Evolutionary conservation across 768 basidiomycete genomes (phyloP).

Genomic region (Cubamyces sp.): DNA sequence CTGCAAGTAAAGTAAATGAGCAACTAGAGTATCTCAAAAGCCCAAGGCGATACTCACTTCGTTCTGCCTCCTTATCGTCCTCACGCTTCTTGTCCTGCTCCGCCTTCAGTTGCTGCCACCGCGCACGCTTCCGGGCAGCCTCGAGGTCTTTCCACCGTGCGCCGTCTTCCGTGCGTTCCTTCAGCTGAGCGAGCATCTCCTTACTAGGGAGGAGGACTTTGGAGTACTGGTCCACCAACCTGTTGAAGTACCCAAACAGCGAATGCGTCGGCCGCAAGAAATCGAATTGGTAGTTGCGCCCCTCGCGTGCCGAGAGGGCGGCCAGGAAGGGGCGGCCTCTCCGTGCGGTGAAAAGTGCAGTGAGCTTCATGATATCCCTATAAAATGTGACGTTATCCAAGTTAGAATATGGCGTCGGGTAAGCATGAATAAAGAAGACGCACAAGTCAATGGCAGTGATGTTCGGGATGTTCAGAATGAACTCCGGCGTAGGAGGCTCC

Average conservation of each 20-base stretch:
- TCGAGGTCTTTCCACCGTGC: slow-evolving; percentile 82
- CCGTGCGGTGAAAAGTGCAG: slow-evolving; percentile 93
- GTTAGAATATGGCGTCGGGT: background rate
- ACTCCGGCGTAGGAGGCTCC: slow-evolving; percentile 82
- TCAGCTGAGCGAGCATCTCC: slow-evolving; percentile 71
- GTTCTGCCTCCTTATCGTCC: slow-evolving; percentile 92
- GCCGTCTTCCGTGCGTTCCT: slow-evolving; percentile 63
- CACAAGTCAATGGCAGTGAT: slow-evolving; percentile 90
- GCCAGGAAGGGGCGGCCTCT: slow-evolving; percentile 87
- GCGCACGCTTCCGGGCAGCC: slow-evolving; percentile 74
- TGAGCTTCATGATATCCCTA: slow-evolving; percentile 95
- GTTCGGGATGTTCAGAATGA: slow-evolving; percentile 83
- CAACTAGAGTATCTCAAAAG: background rate
- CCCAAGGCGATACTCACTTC: slow-evolving; percentile 54
- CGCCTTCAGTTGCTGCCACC: slow-evolving; percentile 85
- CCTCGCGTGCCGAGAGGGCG: slow-evolving; percentile 84
- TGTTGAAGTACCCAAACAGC: slow-evolving; percentile 95
- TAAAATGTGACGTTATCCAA: background rate
- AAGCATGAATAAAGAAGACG: slow-evolving; percentile 39
- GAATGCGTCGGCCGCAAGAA: slow-evolving; percentile 96
- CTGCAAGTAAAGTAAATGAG: slow-evolving; percentile 40
- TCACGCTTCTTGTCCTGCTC: slow-evolving; percentile 85
- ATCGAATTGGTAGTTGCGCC: slow-evolving; percentile 97
- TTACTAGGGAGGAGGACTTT: slow-evolving; percentile 85
- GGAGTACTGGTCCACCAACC: slow-evolving; percentile 94